phyloP scores from a whole-genome alignment of 2,329 filamentous ascomycete genomes.

The Penicillium sp. region DNA sequence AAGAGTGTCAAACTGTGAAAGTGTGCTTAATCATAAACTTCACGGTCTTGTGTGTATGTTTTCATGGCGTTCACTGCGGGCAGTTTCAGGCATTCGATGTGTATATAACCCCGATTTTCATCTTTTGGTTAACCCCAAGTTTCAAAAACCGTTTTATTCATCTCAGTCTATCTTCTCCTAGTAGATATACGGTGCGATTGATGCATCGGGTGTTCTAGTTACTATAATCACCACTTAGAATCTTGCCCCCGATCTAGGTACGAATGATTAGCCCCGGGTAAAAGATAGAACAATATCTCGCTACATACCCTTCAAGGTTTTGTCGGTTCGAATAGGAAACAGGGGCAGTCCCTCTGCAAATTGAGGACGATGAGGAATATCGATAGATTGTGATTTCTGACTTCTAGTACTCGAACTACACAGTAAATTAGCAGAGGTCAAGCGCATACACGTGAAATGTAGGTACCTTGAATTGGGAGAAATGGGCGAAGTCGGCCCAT shows the following conservation, averaged over 20 bases:
- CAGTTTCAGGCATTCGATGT: slow-evolving; percentile 25
- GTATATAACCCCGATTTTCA: slow-evolving; percentile 24
- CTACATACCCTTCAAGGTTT: background rate
- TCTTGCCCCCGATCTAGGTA: background rate
- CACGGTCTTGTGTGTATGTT: slow-evolving; percentile 17
- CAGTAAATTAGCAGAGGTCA: background rate
- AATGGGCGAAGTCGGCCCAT: background rate
- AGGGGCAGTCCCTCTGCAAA: slow-evolving; percentile 12
- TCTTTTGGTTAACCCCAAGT: slow-evolving; percentile 9
- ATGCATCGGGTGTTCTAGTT: background rate
- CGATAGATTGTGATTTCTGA: background rate
- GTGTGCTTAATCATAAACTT: slow-evolving; percentile 13
- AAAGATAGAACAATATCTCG: background rate
- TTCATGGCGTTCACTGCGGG: slow-evolving; percentile 22
- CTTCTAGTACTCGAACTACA: background rate
- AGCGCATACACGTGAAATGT: background rate
- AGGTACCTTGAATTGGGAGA: background rate
- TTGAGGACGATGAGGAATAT: slow-evolving; percentile 1
- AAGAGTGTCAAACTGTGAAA: slow-evolving; percentile 85
- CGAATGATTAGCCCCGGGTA: background rate
- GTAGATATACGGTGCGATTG: background rate
- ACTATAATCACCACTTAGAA: background rate
- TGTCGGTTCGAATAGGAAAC: slow-evolving; percentile 10
- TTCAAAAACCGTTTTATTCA: slow-evolving; percentile 3
- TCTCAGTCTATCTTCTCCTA: background rate